Evolutionary conservation across 805 yeast genomes (phyloP).

Genomic region (Kluyveromyces wickerhamii): DNA sequence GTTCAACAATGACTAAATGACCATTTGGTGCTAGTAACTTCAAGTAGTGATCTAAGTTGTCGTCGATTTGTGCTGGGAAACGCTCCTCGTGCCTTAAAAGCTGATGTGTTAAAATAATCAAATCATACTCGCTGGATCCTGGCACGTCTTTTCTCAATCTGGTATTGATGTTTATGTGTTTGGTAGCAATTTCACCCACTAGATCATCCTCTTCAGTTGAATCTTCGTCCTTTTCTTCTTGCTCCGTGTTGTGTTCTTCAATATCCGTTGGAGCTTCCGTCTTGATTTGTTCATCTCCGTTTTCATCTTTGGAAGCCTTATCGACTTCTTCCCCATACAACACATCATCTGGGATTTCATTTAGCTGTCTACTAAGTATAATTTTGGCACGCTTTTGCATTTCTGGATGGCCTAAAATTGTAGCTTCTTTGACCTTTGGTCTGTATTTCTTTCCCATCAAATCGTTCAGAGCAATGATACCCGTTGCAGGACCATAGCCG

Average conservation of each 20-base stretch:
- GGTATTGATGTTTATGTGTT: conserved; percentile 46
- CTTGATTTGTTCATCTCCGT: conserved; percentile 10
- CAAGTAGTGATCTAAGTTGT: conserved; percentile 50
- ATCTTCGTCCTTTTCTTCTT: conserved; percentile 14
- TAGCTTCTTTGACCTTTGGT: conserved; percentile 62
- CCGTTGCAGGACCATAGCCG: conserved; percentile 89
- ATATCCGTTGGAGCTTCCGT: conserved; percentile 5
- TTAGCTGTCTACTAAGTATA: conserved; percentile 59
- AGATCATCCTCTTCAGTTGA: conserved; percentile 28
- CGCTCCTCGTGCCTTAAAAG: conserved; percentile 49
- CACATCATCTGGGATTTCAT: conserved; percentile 34
- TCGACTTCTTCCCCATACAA: conserved; percentile 13
- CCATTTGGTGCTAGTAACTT: conserved; percentile 70
- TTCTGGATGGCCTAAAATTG: conserved; percentile 57
- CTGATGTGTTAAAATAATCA: conserved; percentile 79
- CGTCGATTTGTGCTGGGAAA: conserved; percentile 71
- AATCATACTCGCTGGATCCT: conserved; percentile 50
- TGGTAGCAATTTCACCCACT: conserved; percentile 49
- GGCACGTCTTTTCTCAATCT: conserved; percentile 49
- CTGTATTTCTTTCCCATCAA: conserved; percentile 57
- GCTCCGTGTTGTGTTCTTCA: conserved; percentile 9
- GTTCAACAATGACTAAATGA: conserved; percentile 66
- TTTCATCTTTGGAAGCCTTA: conserved; percentile 8
- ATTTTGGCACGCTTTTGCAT: conserved; percentile 80
- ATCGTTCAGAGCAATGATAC: conserved; percentile 82